Evolutionary conservation across 805 yeast genomes (phyloP), one percentile per base, ranked within the genome.

Genomic region (Cyberlindnera mycetangii): DNA sequence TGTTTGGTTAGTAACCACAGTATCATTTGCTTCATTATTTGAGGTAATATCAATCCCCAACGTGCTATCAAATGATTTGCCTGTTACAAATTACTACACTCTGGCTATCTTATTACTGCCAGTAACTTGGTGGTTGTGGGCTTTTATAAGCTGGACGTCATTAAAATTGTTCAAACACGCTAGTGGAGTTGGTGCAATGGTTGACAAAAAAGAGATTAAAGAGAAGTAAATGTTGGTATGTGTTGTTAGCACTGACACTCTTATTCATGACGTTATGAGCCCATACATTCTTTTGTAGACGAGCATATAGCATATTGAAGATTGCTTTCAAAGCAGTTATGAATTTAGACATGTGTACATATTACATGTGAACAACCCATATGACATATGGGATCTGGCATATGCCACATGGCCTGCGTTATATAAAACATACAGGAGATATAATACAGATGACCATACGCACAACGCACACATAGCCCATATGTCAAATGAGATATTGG

Each of bases 121-220:
- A 5, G 70, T 67, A 8, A 59, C 66, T 15, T 56, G 64, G 1
- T 80, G 86, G 85, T 61, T 79, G 5, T 86, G 95, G 95, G 78
- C 89, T 33, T 65, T 80, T 9, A 66, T 75, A 4, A 78, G 89
- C 10, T 87, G 95, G 95, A 70, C 81, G 36, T 90, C 93, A 30
- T 71, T 86, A 75, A 87, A 87, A 62, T 66, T 86, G 45, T 87
- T 87, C 64, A 70, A 89, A 44, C 93, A 87, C 58, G 83, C 93
- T 18, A 83, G 80, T 53, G 89, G 89, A 7, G 74, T 78, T 19
- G 71, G 45, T 12, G 21, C 17, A 4, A 33, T 27, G 16, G 14
- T 30, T n/a, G 19, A 41, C 18, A 22, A 34, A 21, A 17, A 28
- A n/a, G 37, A 41, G 10, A 28, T 20, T 8, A 12, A n/a, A 3